phyloP scores from a whole-genome alignment of 345 rosid species.

The Salix udensis region DNA sequence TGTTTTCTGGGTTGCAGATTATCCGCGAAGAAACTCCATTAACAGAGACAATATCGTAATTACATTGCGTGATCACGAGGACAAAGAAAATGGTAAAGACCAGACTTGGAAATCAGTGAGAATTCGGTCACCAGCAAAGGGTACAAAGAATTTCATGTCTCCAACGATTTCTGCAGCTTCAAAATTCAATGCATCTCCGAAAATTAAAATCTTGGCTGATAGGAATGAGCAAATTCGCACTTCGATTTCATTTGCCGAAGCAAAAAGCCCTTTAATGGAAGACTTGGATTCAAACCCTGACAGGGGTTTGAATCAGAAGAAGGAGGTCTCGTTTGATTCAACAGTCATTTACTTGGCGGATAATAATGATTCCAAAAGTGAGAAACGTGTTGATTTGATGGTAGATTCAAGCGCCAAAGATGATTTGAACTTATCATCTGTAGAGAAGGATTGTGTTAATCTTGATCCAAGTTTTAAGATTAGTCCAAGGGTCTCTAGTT shows the following conservation, averaged over 20 bases:
- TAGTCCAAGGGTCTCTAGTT: constrained; percentile 32
- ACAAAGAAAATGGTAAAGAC: constrained; percentile 62
- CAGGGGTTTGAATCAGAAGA: constrained; percentile 17
- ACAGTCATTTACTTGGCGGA: constrained; percentile 32
- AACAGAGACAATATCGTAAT: constrained; percentile 37
- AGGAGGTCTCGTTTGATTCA: constrained; percentile 37
- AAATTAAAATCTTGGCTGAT: constrained; percentile 66
- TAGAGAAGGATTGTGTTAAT: constrained; percentile 38
- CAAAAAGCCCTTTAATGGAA: constrained; percentile 34
- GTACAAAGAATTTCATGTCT: constrained; percentile 75
- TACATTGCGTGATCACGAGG: constrained; percentile 40
- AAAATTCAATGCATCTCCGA: constrained; percentile 62
- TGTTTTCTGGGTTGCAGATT: constrained; percentile 26
- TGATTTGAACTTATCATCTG: constrained; percentile 4
- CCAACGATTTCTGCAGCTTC: constrained; percentile 87
- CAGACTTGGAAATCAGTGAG: constrained; percentile 30
- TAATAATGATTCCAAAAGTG: constrained; percentile 16
- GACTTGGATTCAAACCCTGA: constrained; percentile 24
- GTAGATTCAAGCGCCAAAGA: constrained; percentile 6
- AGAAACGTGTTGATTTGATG: constrained; percentile 17
- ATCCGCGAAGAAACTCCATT: constrained; percentile 37
- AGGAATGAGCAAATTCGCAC: constrained; percentile 47
- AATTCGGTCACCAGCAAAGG: constrained; percentile 40
- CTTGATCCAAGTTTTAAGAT: constrained; percentile 45
- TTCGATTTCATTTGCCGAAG: constrained; percentile 43